Base-by-base conservation (phyloP, 352 stramenopile genomes). In the Sclerospora graminicola region DNA sequence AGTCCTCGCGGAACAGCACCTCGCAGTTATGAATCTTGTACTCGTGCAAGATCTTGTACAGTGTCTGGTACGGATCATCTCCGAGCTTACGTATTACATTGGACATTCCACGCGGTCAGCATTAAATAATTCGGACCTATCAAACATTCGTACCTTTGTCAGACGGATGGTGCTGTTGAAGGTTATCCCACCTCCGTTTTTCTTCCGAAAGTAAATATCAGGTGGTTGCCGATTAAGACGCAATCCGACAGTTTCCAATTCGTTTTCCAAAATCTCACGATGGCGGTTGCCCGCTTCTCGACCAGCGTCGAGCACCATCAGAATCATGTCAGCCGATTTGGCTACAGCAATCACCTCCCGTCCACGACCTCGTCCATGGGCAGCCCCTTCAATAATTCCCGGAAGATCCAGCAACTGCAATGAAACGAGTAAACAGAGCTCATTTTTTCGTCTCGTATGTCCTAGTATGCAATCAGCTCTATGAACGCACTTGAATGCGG, bases 321-420 rank as follows among this genome's bases (percentile, higher is more conserved):
- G 64, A 54, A 99, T 98, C 56, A 98, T 92, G 73, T 99, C 96
- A n/a, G 94, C 92, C 31, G 82, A 97, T 63, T 98, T 95, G 40
- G 96, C 96, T 8, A 98, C 95, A 20, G 97, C 95, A 68, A 99
- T 99, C 19, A 99, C 97, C 68, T 99, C 93, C 31, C 94, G 87
- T 47, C 97, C 97, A 54, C 97, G 82, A 31, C 97, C 97, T 49
- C 96, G 97, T 43, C 97, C 97, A 60, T 98, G 89, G 1, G 97
- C 94, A 28, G 97, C 97, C 28, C 97, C 97, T 84, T 99, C 97
- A 69, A 99, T 99, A 63, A 99, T 99, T 82, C 97, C 97, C 1
- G 97, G 97, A 38, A 99, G 71, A 95, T 99, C 97, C 32, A 99
- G 70, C 28, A 99, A 71, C 80, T 87, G n/a, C 14, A 37, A 35